These are phyloP conservation scores for Ganoderma multipileum DNA, from an alignment of 1,284 basidiomycete genomes.

Conservation along the genomic window DNA sequence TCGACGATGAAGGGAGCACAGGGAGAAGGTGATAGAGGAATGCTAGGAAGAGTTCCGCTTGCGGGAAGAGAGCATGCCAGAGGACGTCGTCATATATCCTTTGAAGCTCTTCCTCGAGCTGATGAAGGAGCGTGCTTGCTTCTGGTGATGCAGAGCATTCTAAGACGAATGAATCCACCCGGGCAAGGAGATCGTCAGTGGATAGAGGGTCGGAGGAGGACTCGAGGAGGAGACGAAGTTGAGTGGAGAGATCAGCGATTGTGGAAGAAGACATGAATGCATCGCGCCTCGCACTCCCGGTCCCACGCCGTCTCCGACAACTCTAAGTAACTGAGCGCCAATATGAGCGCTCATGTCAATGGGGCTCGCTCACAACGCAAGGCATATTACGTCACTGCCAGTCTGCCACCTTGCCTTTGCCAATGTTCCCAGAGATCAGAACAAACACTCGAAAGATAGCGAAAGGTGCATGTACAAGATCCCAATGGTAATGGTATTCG, in stretches of 20 bases:
- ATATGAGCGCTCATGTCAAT: not conserved
- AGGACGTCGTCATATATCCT: slow-evolving; percentile 65
- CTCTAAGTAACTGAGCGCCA: too few relatives aligned
- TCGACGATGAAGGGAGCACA: slow-evolving; percentile 64
- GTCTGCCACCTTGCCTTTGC: too few relatives aligned
- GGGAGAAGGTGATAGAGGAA: slow-evolving; percentile 68
- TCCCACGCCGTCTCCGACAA: not conserved
- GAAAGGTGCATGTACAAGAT: too few relatives aligned
- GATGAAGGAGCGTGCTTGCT: slow-evolving; percentile 48
- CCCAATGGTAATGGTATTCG: too few relatives aligned
- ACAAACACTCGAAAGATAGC: too few relatives aligned
- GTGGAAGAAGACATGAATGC: slow-evolving; percentile 39
- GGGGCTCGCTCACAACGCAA: not conserved
- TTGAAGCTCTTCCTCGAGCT: slow-evolving; percentile 73
- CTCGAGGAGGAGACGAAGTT: slow-evolving; percentile 63
- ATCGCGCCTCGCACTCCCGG: not conserved
- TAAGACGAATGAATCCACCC: slow-evolving; percentile 61
- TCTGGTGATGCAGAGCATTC: slow-evolving; percentile 55
- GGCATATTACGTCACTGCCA: too few relatives aligned
- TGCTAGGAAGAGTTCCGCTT: slow-evolving; percentile 69
- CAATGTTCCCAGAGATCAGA: too few relatives aligned
- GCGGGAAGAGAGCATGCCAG: slow-evolving; percentile 65
- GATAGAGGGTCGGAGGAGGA: slow-evolving; percentile 46
- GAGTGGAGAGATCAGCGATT: slow-evolving; percentile 48
- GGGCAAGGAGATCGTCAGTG: slow-evolving; percentile 52